Base-by-base conservation (phyloP, 805 yeast species). In the Metschnikowia koreensis region DNA sequence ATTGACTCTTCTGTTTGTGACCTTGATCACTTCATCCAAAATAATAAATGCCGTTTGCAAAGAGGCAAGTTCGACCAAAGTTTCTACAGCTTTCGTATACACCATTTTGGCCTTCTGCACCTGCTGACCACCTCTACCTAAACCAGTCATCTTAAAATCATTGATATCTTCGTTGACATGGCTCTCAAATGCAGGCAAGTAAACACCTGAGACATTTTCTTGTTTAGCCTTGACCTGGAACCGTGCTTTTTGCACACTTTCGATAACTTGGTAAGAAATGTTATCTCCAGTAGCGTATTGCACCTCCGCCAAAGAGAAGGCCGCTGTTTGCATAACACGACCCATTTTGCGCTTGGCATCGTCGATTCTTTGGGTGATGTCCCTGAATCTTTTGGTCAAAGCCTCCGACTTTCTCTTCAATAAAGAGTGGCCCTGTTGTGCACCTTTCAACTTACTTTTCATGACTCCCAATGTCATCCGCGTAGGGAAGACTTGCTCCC, bases 51-150 rank as follows among this genome's bases (percentile, higher is more conserved):
- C 98, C 6, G 98, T 93, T 69, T 93, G 99, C 64, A 94, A 76
- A 11, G 97, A 90, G 0, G 99, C 99, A 60, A 93, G 79, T 67
- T 91, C 97, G 33, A 93, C 97, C 57, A 93, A 79, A 0, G 97
- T 91, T 71, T 94, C 98, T n/a, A 94, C 97, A 12, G 97, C 97
- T 64, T 86, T 89, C 37, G 97, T 86, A 70, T 94, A 94, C 26
- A 94, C 96, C 59, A 82, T 81, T 71, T 92, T 91, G 51, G 98
- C 97, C 70, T 86, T 87, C 70, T 89, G 96, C 49, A 93, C 96
- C 69, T 93, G 98, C 72, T 93, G 98, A 58, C 99, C 98, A 72
- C 99, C 99, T 69, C 97, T 82, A 47, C 99, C 99, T 60, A 93
- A 79, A 61, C 99, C 99, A 6, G 98, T 93, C 82, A 93, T 77